Evolutionary conservation across 75 land plant genomes (phyloP).

Genomic region (Larix kaempferi): DNA sequence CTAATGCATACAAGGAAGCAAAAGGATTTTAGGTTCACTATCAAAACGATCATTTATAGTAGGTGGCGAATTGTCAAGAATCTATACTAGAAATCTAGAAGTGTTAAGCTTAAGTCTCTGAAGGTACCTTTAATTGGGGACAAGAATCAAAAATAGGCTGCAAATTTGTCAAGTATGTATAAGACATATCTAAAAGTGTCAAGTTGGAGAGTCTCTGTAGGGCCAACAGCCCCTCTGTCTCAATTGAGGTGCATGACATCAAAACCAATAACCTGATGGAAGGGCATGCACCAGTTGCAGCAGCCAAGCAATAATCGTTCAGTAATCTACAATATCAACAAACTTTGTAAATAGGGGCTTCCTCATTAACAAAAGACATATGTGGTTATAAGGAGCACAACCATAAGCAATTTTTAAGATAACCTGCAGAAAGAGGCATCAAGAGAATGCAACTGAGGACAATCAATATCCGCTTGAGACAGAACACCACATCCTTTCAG

Average conservation of each 20-base stretch:
- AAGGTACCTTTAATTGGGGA: constrained; percentile 61
- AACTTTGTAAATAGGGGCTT: background rate
- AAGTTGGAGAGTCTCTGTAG: constrained; percentile 60
- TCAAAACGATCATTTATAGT: background rate
- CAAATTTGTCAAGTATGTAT: constrained; percentile 86
- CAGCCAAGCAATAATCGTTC: background rate
- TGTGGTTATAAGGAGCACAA: background rate
- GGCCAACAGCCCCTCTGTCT: constrained; percentile 70
- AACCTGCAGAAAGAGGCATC: constrained; percentile 99
- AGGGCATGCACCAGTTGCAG: background rate
- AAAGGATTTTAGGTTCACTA: background rate
- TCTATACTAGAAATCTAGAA: background rate
- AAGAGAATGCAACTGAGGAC: constrained; percentile 70
- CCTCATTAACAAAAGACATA: too few relatives aligned
- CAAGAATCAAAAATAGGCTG: constrained; percentile 89
- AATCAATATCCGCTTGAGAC: constrained; percentile 64
- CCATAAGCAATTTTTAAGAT: background rate
- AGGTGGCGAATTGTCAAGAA: background rate
- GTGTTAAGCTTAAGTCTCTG: background rate
- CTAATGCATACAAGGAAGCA: constrained; percentile 21
- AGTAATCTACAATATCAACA: background rate
- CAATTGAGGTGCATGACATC: constrained; percentile 55
- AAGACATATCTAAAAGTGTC: constrained; percentile 87
- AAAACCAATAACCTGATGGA: background rate
- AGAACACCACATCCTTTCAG: constrained; percentile 92